Evolutionary conservation across 768 basidiomycete species (phyloP).

Genomic region (Rubroboletus pulcherrimus): DNA sequence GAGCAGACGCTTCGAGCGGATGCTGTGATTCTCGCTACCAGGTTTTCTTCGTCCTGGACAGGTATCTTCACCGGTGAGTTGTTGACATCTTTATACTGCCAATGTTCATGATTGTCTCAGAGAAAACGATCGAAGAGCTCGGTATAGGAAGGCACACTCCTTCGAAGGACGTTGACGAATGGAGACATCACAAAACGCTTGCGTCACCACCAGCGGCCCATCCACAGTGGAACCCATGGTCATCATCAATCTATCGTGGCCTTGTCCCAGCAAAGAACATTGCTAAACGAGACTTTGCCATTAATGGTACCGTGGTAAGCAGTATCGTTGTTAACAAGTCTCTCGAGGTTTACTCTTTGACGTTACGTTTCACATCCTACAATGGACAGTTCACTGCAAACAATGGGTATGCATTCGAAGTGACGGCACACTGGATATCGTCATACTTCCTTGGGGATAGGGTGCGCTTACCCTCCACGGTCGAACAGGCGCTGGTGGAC

Average conservation of each 20-base stretch:
- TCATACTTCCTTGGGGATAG: constrained; percentile 55
- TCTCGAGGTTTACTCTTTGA: not conserved
- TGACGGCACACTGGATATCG: constrained; percentile 60
- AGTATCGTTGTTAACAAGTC: not conserved
- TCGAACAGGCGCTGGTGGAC: constrained; percentile 43
- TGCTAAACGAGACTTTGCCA: constrained; percentile 52
- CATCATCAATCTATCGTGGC: constrained; percentile 55
- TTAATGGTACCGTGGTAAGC: constrained; percentile 59
- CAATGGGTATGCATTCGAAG: constrained; percentile 52
- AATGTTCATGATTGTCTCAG: constrained; percentile 27
- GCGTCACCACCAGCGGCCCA: constrained; percentile 37
- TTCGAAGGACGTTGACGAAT: constrained; percentile 14
- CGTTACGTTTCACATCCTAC: not conserved
- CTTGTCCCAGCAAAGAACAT: constrained; percentile 61
- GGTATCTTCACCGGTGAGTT: constrained; percentile 36
- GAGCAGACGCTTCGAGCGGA: constrained; percentile 42
- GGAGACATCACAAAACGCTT: constrained; percentile 38
- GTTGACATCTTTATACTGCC: not conserved
- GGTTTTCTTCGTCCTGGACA: constrained; percentile 57
- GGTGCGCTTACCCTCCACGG: constrained; percentile 45
- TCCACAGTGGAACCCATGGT: constrained; percentile 33
- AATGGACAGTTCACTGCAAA: constrained; percentile 49
- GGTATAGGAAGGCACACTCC: constrained; percentile 44
- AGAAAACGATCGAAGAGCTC: constrained; percentile 43
- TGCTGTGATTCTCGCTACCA: constrained; percentile 54